Base-by-base conservation (phyloP, 768 basidiomycete species). In the Suillus subluteus region DNA sequence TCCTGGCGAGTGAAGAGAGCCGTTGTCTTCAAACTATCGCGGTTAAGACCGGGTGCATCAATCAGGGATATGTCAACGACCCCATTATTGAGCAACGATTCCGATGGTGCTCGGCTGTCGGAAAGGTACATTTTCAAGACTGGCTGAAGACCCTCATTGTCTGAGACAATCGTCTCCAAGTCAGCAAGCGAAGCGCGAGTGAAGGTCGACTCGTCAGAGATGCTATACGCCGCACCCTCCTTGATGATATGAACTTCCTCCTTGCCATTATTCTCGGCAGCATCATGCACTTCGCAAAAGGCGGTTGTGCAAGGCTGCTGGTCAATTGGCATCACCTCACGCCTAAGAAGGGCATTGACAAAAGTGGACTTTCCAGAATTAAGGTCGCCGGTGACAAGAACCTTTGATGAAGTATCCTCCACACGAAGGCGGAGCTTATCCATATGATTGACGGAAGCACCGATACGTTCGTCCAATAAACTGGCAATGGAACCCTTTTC, bases 331-430 rank as follows among this genome's bases (percentile, higher is more conserved):
- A 99, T 94, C 54, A 98, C 89, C 73, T 94, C 88, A 7, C 95
- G 86, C 56, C 95, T 85, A 6, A 99, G 87, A 41, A 99, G 83
- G 6, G 97, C 94, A 74, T 99, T 99, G 75, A 99, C 95, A 75
- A 99, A 94, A 0, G 98, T 99, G 23, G 96, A 98, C 80, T 99
- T 99, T 73, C 98, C 98, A 43, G 98, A 92, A 76, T 99, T 99
- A 66, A 99, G 85, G 76, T 99, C 98, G 67, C 98, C 98, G 30
- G 98, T 99, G 66, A 99, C 95, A 69, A 99, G 88, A 61, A 99
- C 95, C 77, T 98, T 95, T 73, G 95, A 97, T 1, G 94, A 92
- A 7, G 90, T 95, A 77, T 98, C 96, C 75, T 92, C 84, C 16
- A 99, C 89, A 48, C 98, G 94, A 61, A 87, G 84, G 41, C 91